Evolutionary conservation across 257 asterid genomes (phyloP).

Genomic region (Nicotiana undulata): DNA sequence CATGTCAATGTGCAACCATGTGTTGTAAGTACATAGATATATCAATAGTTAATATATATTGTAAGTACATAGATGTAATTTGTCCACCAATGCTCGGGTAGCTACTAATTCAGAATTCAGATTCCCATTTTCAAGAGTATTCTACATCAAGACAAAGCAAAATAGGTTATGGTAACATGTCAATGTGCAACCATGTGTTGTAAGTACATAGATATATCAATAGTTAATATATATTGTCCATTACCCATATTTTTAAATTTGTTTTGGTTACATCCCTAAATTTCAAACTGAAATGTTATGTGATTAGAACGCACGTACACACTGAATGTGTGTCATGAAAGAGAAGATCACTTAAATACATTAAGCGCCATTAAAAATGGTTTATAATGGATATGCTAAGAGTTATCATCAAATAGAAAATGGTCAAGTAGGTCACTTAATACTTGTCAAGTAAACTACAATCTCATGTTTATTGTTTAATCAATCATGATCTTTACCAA

Average conservation of each 20-base stretch:
- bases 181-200: not conserved
- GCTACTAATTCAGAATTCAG: slow-evolving; percentile 32
- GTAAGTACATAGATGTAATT: slow-evolving; percentile 11
- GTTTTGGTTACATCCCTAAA: not conserved
- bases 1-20: not conserved
- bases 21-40: not conserved
- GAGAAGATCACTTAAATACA: not conserved
- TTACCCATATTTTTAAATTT: not conserved
- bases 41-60: not conserved
- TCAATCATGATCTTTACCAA: not conserved
- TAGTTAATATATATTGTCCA: not conserved
- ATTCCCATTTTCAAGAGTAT: slow-evolving; percentile 36
- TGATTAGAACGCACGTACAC: not conserved
- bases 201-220: not conserved
- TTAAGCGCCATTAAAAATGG: not conserved
- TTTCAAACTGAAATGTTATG: not conserved
- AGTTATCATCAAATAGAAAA: not conserved
- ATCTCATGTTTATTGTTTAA: not conserved
- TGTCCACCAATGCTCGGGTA: slow-evolving; percentile 41
- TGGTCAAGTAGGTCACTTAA: not conserved
- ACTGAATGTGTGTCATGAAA: not conserved
- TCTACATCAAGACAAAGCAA: slow-evolving; percentile 30
- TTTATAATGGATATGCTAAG: not conserved
- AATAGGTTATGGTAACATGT: not conserved
- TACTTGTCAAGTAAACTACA: not conserved